phyloP scores from a whole-genome alignment of 1,284 basidiomycete species.

The Peniophora sp. region DNA sequence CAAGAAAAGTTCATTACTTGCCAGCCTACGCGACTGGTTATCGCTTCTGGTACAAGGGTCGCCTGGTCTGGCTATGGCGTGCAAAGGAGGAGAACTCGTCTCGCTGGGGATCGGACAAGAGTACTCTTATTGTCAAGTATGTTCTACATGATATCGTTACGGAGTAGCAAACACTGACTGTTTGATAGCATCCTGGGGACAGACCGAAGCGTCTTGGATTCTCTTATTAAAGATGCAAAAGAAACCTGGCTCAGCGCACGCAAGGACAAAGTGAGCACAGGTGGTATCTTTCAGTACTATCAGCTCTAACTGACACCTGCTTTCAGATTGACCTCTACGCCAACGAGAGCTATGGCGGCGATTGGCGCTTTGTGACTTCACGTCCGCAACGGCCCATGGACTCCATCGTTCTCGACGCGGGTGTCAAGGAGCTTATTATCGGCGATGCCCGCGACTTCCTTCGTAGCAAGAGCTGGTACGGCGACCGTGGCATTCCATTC shows the following conservation, averaged over 20 bases:
- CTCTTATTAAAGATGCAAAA: slow-evolving; percentile 51
- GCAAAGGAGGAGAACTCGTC: slow-evolving; percentile 12
- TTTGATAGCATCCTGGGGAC: slow-evolving; percentile 42
- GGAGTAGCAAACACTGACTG: neutral
- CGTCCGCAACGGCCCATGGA: slow-evolving; percentile 55
- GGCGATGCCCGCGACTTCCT: slow-evolving; percentile 65
- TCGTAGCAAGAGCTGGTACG: slow-evolving; percentile 58
- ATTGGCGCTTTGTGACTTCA: slow-evolving; percentile 49
- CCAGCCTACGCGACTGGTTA: slow-evolving; percentile 20
- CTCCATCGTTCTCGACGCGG: slow-evolving; percentile 62
- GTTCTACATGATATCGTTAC: slow-evolving; percentile 2
- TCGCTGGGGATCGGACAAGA: slow-evolving; percentile 15
- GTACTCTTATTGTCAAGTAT: slow-evolving; percentile 20
- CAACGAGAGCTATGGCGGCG: slow-evolving; percentile 31
- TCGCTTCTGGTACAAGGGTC: slow-evolving; percentile 23
- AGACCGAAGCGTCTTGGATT: slow-evolving; percentile 35
- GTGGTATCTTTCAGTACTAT: too few relatives aligned
- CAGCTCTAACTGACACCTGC: too few relatives aligned
- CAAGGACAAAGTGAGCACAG: slow-evolving; percentile 22
- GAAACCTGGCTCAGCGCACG: slow-evolving; percentile 40
- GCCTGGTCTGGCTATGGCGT: slow-evolving; percentile 20
- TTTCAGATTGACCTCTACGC: slow-evolving; percentile 44
- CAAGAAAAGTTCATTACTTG: slow-evolving; percentile 19
- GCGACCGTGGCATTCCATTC: slow-evolving; percentile 61
- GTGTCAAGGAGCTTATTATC: slow-evolving; percentile 53